Evolutionary conservation across 345 rosid genomes (phyloP).

Genomic region (Salix suchowensis): DNA sequence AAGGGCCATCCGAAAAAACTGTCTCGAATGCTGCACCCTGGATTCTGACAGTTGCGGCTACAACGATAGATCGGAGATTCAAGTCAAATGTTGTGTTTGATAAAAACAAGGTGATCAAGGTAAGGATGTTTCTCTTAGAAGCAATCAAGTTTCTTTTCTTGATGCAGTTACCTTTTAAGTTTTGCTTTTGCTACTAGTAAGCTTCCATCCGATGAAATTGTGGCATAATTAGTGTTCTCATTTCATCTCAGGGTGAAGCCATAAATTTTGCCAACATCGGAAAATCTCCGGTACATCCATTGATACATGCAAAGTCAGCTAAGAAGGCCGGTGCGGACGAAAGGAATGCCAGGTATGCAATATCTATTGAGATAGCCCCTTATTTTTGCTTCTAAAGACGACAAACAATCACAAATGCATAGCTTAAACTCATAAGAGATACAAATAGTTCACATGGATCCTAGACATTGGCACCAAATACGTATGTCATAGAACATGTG

Average conservation of each 20-base stretch:
- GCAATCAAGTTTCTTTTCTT: neutral
- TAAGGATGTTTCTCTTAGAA: constrained; percentile 1
- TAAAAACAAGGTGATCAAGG: constrained; percentile 56
- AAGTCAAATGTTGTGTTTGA: constrained; percentile 65
- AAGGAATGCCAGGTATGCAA: constrained; percentile 43
- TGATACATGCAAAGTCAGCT: constrained; percentile 57
- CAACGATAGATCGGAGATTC: constrained; percentile 75
- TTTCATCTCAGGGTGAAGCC: constrained; percentile 56
- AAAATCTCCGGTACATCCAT: constrained; percentile 47
- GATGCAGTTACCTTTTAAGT: neutral
- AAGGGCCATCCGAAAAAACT: constrained; percentile 49
- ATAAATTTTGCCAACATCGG: constrained; percentile 56
- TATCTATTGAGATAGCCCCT: constrained; percentile 36
- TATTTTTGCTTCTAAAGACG: constrained; percentile 27
- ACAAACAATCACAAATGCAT: neutral
- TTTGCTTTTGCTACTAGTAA: neutral
- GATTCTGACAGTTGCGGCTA: constrained; percentile 81
- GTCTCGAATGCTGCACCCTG: constrained; percentile 74
- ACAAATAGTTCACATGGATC: constrained; percentile 23
- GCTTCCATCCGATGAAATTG: neutral
- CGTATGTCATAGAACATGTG: constrained; percentile 56
- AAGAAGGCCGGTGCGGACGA: constrained; percentile 32
- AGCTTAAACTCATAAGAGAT: too few relatives aligned
- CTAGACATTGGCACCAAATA: constrained; percentile 19
- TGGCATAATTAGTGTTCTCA: neutral